Conservation (phyloP, 2,329 filamentous ascomycete species). For the Xylaria multiplex region DNA sequence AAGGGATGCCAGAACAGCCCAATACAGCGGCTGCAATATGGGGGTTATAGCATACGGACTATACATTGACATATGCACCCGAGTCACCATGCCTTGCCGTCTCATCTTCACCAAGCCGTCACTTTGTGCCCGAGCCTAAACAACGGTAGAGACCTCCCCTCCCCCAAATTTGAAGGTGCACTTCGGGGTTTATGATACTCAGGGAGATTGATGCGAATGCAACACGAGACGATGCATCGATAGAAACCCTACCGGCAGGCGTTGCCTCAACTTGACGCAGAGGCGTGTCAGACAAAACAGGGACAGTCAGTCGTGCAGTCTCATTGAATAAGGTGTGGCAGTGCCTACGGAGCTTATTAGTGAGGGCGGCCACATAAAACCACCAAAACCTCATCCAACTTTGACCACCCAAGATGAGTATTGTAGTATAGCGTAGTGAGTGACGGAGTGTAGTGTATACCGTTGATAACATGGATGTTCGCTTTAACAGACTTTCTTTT, state of each 20-base stretch:
- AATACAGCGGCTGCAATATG: background rate
- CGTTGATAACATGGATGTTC: background rate
- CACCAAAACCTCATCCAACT: background rate
- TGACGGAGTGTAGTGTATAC: background rate
- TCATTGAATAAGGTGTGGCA: constrained; percentile 30
- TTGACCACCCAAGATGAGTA: constrained; percentile 8
- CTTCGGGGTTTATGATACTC: background rate
- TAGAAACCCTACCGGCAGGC: background rate
- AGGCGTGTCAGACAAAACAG: constrained; percentile 5
- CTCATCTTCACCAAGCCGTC: background rate
- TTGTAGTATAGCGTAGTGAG: no score
- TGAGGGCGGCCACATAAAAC: background rate
- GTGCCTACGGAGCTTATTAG: constrained; percentile 21
- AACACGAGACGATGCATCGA: constrained; percentile 15
- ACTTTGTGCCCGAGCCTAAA: background rate
- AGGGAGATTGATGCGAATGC: background rate
- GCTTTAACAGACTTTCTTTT: background rate
- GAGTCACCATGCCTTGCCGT: constrained; percentile 1
- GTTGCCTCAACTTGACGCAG: constrained; percentile 8
- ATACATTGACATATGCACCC: constrained; percentile 6
- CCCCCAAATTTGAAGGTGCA: background rate
- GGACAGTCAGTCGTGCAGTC: constrained; percentile 1
- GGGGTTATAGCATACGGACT: background rate
- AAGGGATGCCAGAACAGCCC: background rate
- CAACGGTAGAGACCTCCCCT: background rate